Evolutionary conservation across 805 yeast genomes (phyloP), one percentile per base, ranked within the genome.

Genomic region (Ogataea populi-albae): DNA sequence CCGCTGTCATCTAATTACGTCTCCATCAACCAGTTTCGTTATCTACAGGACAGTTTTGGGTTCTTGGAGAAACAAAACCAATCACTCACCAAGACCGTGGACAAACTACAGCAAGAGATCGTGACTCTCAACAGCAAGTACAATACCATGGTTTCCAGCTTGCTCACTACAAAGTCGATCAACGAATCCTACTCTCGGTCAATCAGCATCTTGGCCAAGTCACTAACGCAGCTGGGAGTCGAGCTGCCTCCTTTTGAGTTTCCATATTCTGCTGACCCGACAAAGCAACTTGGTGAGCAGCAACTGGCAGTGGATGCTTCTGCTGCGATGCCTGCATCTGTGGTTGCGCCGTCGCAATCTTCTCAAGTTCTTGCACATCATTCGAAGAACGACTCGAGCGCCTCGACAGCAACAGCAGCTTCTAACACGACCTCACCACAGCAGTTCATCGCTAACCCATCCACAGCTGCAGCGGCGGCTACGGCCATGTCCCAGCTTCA

Each of bases 161-260:
- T 82, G 31, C 67, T 82, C 9, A 65, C 77, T 0, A 59, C 80
- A 41, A 78, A 77, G 47, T 64, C 70, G 12, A 64, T 69, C 8
- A 75, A 79, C 52, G 86, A 81, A 46, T 65, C 80, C 26, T 70
- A 74, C 46, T 66, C 72, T 34, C 63, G 68, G 26, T 70, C 79
- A 32, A 66, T 84, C 45, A 68, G 68, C 26, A 51, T 69, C 2
- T 55, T 84, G 21, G 66, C 75, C 17, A 65, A 66, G 32, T 63
- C 76, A 25, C 59, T 84, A 26, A 48, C 62, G 5, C 77, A 68
- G 43, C 67, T 77, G 11, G 93, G 93, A 3, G 75, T 82, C 30
- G 74, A 81, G 36, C 46, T 83, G n/a, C 88, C 89, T 3, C 73
- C 71, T 2, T 61, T 80, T 22, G 81, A 78, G 37, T 58, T 77